phyloP scores from a whole-genome alignment of 83 land plant genomes.

The Picea abies region DNA sequence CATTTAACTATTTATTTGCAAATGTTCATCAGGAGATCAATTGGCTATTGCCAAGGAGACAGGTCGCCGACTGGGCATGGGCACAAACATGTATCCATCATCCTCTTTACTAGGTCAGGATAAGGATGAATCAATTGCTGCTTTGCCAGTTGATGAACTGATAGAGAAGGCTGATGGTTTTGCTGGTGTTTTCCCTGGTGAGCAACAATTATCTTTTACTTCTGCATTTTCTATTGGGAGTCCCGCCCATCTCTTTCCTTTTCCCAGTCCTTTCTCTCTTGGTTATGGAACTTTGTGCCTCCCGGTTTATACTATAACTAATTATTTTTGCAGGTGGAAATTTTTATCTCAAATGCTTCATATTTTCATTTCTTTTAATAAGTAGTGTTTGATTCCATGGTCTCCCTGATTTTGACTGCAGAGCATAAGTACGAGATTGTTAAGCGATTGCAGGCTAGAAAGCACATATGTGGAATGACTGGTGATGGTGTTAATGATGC shows the following conservation, averaged over 20 bases:
- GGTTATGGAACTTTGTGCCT: not conserved
- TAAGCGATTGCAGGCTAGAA: constrained; percentile 68
- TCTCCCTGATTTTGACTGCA: constrained; percentile 14
- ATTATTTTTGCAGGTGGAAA: not conserved
- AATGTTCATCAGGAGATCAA: not conserved
- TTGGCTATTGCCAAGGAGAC: constrained; percentile 7
- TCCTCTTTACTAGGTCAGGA: constrained; percentile 17
- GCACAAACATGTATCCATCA: constrained; percentile 16
- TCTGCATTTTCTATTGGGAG: not conserved
- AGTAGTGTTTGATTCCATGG: not conserved
- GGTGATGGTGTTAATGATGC: constrained; percentile 88
- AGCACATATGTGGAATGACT: constrained; percentile 84
- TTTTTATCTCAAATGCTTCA: not conserved
- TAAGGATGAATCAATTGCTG: constrained; percentile 11
- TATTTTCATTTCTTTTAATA: not conserved
- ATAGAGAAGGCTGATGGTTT: constrained; percentile 24
- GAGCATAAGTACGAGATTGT: constrained; percentile 85
- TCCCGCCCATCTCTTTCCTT: not conserved
- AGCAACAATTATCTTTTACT: not conserved
- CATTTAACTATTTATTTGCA: too few relatives aligned
- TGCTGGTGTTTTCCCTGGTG: constrained; percentile 42
- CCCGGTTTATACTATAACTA: too few relatives aligned
- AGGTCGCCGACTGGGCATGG: constrained; percentile 7
- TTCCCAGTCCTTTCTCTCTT: not conserved
- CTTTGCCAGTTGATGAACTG: constrained; percentile 15